A percentile compares a stretch with the other conserved stretches of the same genome.
phyloP scores from a whole-genome alignment of 129 eudicot genomes.

The Flaveria bidentis region DNA sequence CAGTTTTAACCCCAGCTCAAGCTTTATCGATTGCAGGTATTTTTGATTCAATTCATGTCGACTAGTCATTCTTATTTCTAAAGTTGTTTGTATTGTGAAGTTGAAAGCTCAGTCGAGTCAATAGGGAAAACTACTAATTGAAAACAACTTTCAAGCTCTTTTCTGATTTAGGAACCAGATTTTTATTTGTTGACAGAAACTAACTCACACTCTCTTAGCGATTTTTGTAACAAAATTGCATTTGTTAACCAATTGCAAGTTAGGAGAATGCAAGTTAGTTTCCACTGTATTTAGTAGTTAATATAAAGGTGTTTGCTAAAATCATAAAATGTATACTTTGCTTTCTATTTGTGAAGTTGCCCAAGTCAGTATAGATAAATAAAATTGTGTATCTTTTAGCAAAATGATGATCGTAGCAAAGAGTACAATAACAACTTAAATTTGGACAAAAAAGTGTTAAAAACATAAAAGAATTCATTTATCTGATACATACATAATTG shows the following conservation, averaged over 20 bases:
- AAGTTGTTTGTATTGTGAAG: neutral
- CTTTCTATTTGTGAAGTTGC: neutral
- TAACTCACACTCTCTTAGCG: neutral
- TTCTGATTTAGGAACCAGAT: no score
- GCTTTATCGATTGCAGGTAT: conserved; percentile 47
- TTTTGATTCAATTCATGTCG: neutral
- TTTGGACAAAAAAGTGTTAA: no score
- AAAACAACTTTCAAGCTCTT: neutral
- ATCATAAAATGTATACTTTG: no score
- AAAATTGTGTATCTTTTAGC: no score
- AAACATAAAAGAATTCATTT: no score
- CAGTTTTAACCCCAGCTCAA: conserved; percentile 40
- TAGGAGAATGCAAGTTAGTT: neutral
- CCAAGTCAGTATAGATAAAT: neutral
- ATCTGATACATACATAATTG: no score
- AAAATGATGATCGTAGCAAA: neutral
- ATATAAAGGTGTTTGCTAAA: no score
- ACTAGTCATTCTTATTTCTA: neutral
- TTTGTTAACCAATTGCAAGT: neutral
- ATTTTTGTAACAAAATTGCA: no score
- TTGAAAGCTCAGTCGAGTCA: neutral
- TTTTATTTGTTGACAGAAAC: neutral
- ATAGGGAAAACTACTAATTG: neutral
- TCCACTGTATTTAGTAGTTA: no score
- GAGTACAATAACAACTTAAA: neutral